Base-by-base conservation (phyloP, 2,329 filamentous ascomycete genomes). In the Exophiala calicioides region DNA sequence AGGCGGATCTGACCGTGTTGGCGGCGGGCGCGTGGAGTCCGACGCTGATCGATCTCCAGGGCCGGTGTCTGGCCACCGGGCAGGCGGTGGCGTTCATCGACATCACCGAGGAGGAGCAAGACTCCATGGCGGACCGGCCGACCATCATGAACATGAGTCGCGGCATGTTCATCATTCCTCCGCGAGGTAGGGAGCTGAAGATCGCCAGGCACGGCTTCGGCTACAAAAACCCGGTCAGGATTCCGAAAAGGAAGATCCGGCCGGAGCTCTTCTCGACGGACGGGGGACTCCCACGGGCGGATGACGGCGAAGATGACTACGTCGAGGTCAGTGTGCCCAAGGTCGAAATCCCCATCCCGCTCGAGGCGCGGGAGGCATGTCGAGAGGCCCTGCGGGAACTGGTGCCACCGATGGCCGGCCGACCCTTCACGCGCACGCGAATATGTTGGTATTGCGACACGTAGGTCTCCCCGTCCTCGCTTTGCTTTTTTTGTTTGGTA, bases 11-110 rank as follows among this genome's bases (percentile, higher is more conserved):
- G 41, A 54, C 46, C 24, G 74, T 96, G 44, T 76, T 95, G 2
- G 90, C 91, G 0, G 83, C 90, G 0, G 91, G 91, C 12, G 90
- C 91, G 3, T 97, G 91, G 90, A 88, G 87, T 2, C 80, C 84
- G 2, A 77, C 79, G 1, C 75, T 96, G 16, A 70, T 96, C 45
- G 86, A 95, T 65, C 73, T 96, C 1, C 75, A 83, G 35, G 88
- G 88, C 19, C 80, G 86, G 33, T 84, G 83, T 29, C 79, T 85
- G 54, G 86, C 90, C 2, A 95, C 89, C 0, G 91, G 88, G 10
- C 91, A 97, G 61, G 79, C 81, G 0, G 64, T 97, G 19, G 85
- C 79, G 9, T 96, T 94, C 69, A 72, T 95, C 56, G 75, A 81
- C 54, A 77, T 97, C 58, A 85, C 82, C 0, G 71, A 80, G 12